Evolutionary conservation across 352 stramenopile genomes (phyloP), one percentile per base, ranked within the genome.

Genomic region (Pythium diclinum): DNA sequence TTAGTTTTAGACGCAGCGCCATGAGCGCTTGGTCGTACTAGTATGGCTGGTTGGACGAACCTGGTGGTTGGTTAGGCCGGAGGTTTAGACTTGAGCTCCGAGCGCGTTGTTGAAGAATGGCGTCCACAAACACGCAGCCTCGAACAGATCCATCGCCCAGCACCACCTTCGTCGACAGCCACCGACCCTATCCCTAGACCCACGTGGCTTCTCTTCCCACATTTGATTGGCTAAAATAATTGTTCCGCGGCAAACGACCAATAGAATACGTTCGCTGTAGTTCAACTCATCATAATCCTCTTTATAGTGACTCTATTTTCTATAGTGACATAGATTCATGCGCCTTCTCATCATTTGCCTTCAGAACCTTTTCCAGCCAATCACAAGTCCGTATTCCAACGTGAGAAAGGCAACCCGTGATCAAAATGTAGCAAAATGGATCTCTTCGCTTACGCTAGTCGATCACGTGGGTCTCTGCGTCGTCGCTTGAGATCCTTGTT

Each of bases 91-190:
- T 49, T 32, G 34, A 56, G 44, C 44, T 51, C 44, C 44, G 5
- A 2, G 44, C 44, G 44, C 19, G 44, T 51, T 51, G 61, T 74
- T 74, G 67, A 69, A 69, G 57, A 74, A 73, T 73, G 61, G 52
- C 34, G n/a, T 21, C 25, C 30, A 52, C 38, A 52, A 52, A 34
- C n/a, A 55, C 23, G 48, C 46, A 28, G 17, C 44, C 14, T 48
- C 21, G 32, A 56, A 6, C 21, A 52, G 46, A 56, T 56, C 46
- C 32, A 13, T 19, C 28, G 56, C 52, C 25, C 52, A 48, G 58
- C 10, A 23, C 61, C 56, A 21, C 25, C 49, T 56, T 69, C 63
- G 63, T 69, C 63, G 56, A 69, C 63, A 64, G 21, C n/a, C 42
- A 19, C 36, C 4, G 25, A 11, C 48, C 63, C 55, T 54, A 69